Evolutionary conservation across 2,329 filamentous ascomycete species (phyloP), one percentile per base, ranked within the genome.

Genomic region (Colletotrichum sojae): DNA sequence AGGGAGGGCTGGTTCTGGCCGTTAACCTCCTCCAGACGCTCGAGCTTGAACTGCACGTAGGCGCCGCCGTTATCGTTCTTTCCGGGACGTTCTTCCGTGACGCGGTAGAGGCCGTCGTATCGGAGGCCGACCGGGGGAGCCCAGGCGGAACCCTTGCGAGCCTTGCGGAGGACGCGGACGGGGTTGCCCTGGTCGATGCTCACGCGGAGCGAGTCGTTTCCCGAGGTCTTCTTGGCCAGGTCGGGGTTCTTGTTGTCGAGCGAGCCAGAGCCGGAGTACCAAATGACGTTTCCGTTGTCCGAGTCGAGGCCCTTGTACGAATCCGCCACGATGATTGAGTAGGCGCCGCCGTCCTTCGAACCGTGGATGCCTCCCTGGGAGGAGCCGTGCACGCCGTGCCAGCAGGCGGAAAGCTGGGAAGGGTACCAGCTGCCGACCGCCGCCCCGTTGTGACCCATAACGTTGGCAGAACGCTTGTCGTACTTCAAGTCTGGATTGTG

Each of bases 381-480:
- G 0, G 76, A 70, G 2, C 86, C 88, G 71, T 90, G 88, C 0
- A 85, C 87, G 4, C 88, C 87, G 62, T 86, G 82, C 13, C 85
- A 83, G 0, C 88, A 74, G 0, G 85, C 82, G 10, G 80, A 83
- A 0, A 86, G 76, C 69, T 88, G 87, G 0, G 80, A 79, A 0
- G 88, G 86, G 82, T 83, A 90, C 88, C 88, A 90, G 36, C 84
- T 73, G 9, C 82, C 81, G 3, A 78, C 73, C 0, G 3, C 13
- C 2, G 82, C 72, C 5, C 75, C 75, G 71, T 83, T 83, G 70
- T 81, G 69, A 15, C 77, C 69, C 18, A 27, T 70, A 0, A 74
- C 66, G 5, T 73, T 64, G 9, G 73, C 71, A 2, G 55, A 12
- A 1, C 61, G 70, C 48, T 73, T 69, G 9, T 63, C 13, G 51